Evolutionary conservation across 2,329 filamentous ascomycete genomes (phyloP), one percentile per base, ranked within the genome.

Genomic region (Pseudogymnoascus sp.): DNA sequence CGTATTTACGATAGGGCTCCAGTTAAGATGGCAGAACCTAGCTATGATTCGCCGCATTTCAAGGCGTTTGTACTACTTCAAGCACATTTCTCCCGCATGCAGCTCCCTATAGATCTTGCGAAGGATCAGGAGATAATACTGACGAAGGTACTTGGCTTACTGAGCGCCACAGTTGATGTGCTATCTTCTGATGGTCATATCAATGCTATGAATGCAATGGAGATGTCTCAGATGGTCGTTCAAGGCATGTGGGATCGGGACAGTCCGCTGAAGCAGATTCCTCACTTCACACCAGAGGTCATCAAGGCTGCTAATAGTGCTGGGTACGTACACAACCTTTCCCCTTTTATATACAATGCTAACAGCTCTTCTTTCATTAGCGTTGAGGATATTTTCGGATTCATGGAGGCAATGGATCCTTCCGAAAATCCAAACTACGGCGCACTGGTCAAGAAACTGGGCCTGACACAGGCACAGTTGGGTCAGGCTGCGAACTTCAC

Each of bases 201-300:
- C 64, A 99, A 99, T 71, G 93, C 94, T 63, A 96, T 97, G 87
- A 92, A 88, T 69, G 94, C 94, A 28, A 99, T 99, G 93, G 94
- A 99, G 74, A 91, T 99, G 83, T 96, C 90, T 11, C 94, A 99
- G 72, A 99, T 99, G 94, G 90, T 95, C 60, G 92, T 99, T 2
- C 94, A 99, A 76, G 92, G 89, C 58, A 96, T 97, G 90, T 99
- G 94, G 94, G 93, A 99, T 76, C 89, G 92, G 62, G 94, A 99
- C 74, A 95, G 90, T 69, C 92, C 94, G 38, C 82, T 99, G 67
- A 97, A 97, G 78, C 94, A 99, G 75, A 97, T 99, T 70, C 94
- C 94, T 67, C 91, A 97, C 77, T 97, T 97, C 73, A 85, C 87
- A 14, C 83, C 87, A 37, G 87, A 93, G 64, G 87, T 89, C 58